Evolutionary conservation across 768 basidiomycete species (phyloP), one percentile per base, ranked within the genome.

Genomic region (Chalciporus sphaerocephalus): DNA sequence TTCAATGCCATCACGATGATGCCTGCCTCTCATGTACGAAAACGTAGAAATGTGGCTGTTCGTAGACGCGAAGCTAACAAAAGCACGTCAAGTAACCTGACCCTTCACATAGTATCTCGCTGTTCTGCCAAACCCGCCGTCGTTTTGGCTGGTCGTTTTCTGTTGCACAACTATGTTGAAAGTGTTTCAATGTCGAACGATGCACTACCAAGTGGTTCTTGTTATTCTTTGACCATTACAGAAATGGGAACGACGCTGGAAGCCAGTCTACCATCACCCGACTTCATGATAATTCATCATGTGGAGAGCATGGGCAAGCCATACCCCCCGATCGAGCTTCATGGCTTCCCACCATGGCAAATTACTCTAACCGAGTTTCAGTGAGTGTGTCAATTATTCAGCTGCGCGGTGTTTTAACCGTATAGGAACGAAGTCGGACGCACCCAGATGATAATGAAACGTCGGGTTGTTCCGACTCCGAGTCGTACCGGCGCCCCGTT

Each of bases 271-370:
- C 74, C 80, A 15, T 69, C 84, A 12, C 86, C 88, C 12, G 87
- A 92, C 55, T 77, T 92, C 40, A 77, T 89, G 73, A 80, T 92
- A 52, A 71, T 90, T 13, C 86, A 91, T 57, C 69, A 79, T 37
- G 48, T 85, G 17, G 68, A 67, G 24, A 66, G 70, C 2, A 59
- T 66, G 11, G 64, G 55, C 38, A 62, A 61, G 28, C 62, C 67
- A 28, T 60, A 57, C 30, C 56, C 68, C 18, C 79, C 85, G 1
- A 63, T 83, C 40, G 86, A 90, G 60, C 68, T 90, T 17, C 68
- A 84, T 53, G 85, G 83, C 5, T 90, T 85, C 55, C 89, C 89
- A 15, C 89, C 89, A 13, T 92, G 89, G 88, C 89, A 92, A 55
- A 78, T 82, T n/a, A 72, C 83, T 44, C 67, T 92, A 33, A 87